These are phyloP conservation scores for Solanum sparsipilum DNA, from an alignment of 257 asterid species.

Conservation along the genomic window DNA sequence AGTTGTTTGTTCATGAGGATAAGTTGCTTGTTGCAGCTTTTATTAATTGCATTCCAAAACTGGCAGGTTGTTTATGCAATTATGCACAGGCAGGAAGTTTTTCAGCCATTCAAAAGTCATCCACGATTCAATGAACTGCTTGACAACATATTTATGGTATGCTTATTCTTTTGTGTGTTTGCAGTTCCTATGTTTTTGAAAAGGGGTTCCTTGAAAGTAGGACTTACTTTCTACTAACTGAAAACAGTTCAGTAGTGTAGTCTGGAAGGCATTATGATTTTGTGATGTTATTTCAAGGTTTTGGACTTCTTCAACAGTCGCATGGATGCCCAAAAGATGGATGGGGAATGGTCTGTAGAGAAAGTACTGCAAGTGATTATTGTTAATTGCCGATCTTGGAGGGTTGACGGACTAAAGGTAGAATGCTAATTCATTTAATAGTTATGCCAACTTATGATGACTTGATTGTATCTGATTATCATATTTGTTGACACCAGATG, in stretches of 20 bases:
- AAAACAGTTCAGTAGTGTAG: not conserved
- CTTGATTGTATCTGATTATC: not conserved
- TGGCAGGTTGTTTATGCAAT: slow-evolving; percentile 86
- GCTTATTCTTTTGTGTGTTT: not conserved
- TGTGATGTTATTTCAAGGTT: slow-evolving; percentile 22
- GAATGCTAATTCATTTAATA: slow-evolving; percentile 1
- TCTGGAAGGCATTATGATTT: not conserved
- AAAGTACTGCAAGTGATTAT: slow-evolving; percentile 74
- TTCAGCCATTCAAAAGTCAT: slow-evolving; percentile 85
- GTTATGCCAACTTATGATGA: not conserved
- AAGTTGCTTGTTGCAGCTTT: not conserved
- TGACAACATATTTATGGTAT: slow-evolving; percentile 66
- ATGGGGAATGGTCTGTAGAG: slow-evolving; percentile 93
- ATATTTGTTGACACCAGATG: slow-evolving; percentile 26
- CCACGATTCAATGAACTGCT: slow-evolving; percentile 87
- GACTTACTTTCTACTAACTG: not conserved
- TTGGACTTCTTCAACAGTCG: slow-evolving; percentile 83
- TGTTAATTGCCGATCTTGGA: slow-evolving; percentile 78
- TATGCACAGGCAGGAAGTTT: slow-evolving; percentile 92
- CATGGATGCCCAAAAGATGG: slow-evolving; percentile 63
- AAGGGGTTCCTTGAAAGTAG: not conserved
- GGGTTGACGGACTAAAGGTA: slow-evolving; percentile 97
- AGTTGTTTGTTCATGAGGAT: not conserved
- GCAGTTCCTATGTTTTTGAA: not conserved
- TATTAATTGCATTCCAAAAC: slow-evolving; percentile 5